phyloP scores from a whole-genome alignment of 2,329 filamentous ascomycete genomes.

The Myriosclerotinia duriaeana region DNA sequence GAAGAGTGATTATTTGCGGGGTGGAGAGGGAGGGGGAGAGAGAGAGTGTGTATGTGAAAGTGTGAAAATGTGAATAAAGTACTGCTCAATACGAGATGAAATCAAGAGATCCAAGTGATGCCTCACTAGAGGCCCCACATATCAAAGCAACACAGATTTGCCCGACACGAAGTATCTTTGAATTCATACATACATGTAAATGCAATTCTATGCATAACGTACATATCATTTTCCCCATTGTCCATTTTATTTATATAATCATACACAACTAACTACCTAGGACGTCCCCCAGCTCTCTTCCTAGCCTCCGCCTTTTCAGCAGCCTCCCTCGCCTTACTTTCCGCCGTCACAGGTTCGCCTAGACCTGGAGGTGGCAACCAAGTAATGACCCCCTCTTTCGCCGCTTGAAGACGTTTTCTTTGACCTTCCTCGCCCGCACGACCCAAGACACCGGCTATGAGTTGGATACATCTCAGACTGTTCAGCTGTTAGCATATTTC shows the following conservation, averaged over 20 bases:
- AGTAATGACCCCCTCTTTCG: conserved; percentile 60
- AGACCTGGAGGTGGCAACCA: conserved; percentile 51
- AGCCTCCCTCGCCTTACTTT: conserved; percentile 17
- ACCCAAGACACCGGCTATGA: conserved; percentile 83
- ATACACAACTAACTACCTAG: not conserved
- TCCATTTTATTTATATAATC: conserved; percentile 8
- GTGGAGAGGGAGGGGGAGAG: too few relatives aligned
- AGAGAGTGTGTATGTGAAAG: too few relatives aligned
- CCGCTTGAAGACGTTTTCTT: conserved; percentile 61
- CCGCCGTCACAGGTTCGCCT: conserved; percentile 30
- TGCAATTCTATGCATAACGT: not conserved
- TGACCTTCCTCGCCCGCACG: conserved; percentile 80
- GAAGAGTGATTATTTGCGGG: too few relatives aligned
- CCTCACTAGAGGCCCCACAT: not conserved
- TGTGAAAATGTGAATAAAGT: too few relatives aligned
- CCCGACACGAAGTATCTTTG: too few relatives aligned
- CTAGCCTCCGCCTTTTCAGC: not conserved
- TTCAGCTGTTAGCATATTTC: conserved; percentile 34
- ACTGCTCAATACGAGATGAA: too few relatives aligned
- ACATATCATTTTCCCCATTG: not conserved
- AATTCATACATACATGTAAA: too few relatives aligned
- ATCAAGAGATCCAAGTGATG: too few relatives aligned
- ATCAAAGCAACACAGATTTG: too few relatives aligned
- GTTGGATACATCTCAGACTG: conserved; percentile 75
- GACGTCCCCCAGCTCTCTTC: not conserved